A percentile compares a stretch with the other conserved stretches of the same genome.
Evolutionary conservation across 345 rosid species (phyloP).

Genomic region (Hypericum androsaemum): DNA sequence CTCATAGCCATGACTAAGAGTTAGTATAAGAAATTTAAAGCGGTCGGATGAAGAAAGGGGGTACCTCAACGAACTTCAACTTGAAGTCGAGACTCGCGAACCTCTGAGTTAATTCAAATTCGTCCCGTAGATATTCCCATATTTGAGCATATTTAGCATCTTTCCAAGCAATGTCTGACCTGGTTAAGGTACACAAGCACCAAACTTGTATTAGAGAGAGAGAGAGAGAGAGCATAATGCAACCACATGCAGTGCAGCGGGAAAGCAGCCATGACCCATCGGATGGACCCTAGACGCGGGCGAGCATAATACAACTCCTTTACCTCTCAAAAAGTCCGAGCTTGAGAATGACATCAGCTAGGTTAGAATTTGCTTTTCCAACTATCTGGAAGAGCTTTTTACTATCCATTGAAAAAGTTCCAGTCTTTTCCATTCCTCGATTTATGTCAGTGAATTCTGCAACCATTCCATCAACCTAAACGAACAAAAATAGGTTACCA

Average conservation of each 20-base stretch:
- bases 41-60: background rate
- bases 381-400: slow-evolving; percentile 93
- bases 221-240: background rate
- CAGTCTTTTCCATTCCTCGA: slow-evolving; percentile 88
- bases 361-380: slow-evolving; percentile 89
- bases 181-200: slow-evolving; percentile 19
- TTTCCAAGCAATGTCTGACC: slow-evolving; percentile 98
- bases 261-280: too few species aligned
- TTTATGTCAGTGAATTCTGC: slow-evolving; percentile 95
- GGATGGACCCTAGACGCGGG: too few species aligned
- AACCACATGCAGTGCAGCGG: background rate
- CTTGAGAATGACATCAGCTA: slow-evolving; percentile 91
- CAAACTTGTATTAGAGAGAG: background rate
- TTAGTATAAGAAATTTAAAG: background rate
- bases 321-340: slow-evolving; percentile 99
- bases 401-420: slow-evolving; percentile 90
- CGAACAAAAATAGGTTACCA: slow-evolving; percentile 8
- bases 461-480: slow-evolving; percentile 94
- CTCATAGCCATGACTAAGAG: background rate
- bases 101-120: slow-evolving; percentile 81
- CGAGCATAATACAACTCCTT: too few species aligned
- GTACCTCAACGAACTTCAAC: slow-evolving; percentile 90
- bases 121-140: slow-evolving; percentile 93
- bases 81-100: slow-evolving; percentile 88
- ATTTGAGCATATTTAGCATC: slow-evolving; percentile 88